Evolutionary conservation across 139 green algal genomes (phyloP).

Genomic region (Coelastrella sp.): DNA sequence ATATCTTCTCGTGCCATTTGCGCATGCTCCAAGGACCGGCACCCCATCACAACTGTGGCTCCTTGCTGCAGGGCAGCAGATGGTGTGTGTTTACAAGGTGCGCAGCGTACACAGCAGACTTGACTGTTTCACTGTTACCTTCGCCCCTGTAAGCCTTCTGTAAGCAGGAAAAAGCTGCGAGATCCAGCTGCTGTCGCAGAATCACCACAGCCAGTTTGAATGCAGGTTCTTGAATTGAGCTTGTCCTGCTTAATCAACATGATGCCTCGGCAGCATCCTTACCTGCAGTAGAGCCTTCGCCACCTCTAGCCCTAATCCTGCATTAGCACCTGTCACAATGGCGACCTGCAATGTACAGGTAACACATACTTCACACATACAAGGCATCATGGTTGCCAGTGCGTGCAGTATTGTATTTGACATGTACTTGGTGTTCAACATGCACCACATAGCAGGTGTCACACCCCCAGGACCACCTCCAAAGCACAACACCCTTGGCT

Average conservation of each 20-base stretch:
- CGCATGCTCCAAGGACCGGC: slow-evolving; percentile 6
- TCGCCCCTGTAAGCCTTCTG: too few species aligned
- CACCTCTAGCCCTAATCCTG: slow-evolving; percentile 18
- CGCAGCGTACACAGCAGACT: too few species aligned
- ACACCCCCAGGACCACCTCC: too few species aligned
- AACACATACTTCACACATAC: too few species aligned
- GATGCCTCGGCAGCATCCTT: neutral
- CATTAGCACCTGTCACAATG: slow-evolving; percentile 36
- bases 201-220: too few species aligned
- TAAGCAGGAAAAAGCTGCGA: too few species aligned
- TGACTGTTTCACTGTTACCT: too few species aligned
- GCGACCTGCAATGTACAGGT: slow-evolving; percentile 8
- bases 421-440: neutral
- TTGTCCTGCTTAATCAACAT: neutral
- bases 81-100: neutral
- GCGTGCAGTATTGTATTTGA: neutral
- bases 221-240: neutral
- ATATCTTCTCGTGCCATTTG: slow-evolving; percentile 22
- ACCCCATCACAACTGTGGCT: slow-evolving; percentile 40
- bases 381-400: too few species aligned
- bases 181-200: too few species aligned
- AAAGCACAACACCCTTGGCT: too few species aligned
- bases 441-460: neutral
- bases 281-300: slow-evolving; percentile 44
- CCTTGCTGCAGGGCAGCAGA: slow-evolving; percentile 24